Conservation (phyloP, 345 rosid genomes). For the Gossypium rotundifolium region DNA sequence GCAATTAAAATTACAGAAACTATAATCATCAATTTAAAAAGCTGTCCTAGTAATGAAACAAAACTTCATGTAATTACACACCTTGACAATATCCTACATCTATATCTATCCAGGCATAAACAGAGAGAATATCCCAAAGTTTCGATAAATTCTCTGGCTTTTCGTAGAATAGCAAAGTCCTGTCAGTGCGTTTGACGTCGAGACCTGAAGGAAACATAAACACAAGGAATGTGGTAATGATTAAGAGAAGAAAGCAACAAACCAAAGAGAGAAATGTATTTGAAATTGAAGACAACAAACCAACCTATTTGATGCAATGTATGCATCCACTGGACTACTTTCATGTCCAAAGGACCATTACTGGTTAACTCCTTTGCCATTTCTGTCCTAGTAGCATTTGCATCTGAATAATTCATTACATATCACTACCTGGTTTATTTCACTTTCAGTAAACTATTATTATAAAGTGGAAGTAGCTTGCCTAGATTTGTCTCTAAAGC, state of each 20-base stretch:
- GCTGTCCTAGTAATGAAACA: neutral
- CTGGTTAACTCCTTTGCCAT: constrained; percentile 44
- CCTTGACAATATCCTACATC: constrained; percentile 99
- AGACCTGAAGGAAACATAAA: constrained; percentile 45
- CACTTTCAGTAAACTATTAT: constrained; percentile 2
- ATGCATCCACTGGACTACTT: constrained; percentile 80
- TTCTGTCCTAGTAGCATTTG: constrained; percentile 34
- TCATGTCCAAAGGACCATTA: constrained; percentile 62
- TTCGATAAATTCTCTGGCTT: constrained; percentile 80
- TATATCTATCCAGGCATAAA: constrained; percentile 90
- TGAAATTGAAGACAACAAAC: constrained; percentile 15
- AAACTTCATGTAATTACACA: constrained; percentile 19
- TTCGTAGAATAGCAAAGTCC: constrained; percentile 82
- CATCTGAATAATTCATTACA: constrained; percentile 23
- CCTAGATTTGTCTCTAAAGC: constrained; percentile 58
- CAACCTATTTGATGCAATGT: constrained; percentile 96
- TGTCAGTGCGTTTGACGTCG: constrained; percentile 90
- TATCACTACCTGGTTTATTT: neutral
- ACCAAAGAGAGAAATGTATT: neutral
- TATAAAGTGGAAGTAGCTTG: constrained; percentile 18
- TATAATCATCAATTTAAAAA: neutral
- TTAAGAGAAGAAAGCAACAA: neutral
- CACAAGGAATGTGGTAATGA: neutral
- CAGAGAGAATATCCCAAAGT: constrained; percentile 94
- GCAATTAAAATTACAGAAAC: neutral